phyloP scores from a whole-genome alignment of 192 early-diverging fungal species.

The Jimgerdemannia lactiflua region DNA sequence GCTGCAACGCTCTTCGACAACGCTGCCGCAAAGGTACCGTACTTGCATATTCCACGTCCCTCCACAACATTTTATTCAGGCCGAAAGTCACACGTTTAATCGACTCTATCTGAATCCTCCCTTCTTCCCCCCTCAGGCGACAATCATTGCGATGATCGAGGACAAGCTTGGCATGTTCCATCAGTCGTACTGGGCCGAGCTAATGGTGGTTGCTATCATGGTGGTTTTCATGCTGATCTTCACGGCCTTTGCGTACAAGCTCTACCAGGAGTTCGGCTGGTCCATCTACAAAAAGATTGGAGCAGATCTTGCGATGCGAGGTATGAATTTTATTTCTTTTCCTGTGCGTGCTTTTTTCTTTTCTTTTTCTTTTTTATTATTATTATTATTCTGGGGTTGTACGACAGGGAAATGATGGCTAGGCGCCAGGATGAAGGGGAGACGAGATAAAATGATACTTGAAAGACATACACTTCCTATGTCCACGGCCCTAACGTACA shows the following conservation, averaged over 20 bases:
- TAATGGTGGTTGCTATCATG: constrained; percentile 57
- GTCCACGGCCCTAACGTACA: background rate
- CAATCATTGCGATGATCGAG: constrained; percentile 7
- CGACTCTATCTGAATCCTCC: background rate
- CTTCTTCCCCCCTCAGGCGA: background rate
- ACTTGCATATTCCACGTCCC: background rate
- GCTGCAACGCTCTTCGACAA: constrained; percentile 29
- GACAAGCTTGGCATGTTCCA: constrained; percentile 17
- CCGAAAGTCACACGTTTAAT: background rate
- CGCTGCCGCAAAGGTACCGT: constrained; percentile 3
- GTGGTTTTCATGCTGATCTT: constrained; percentile 44
- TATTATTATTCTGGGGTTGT: constrained; percentile 1
- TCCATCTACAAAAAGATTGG: constrained; percentile 82
- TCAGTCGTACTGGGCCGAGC: constrained; percentile 36
- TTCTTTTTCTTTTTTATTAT: background rate
- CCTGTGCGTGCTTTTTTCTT: constrained; percentile 6
- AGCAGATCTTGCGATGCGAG: constrained; percentile 71
- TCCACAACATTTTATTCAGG: background rate
- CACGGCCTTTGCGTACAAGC: constrained; percentile 50
- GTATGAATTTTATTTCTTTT: constrained; percentile 20
- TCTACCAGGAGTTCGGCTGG: constrained; percentile 85
- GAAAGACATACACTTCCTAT: too few species aligned
- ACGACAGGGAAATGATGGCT: constrained; percentile 1
- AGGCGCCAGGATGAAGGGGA: too few species aligned
- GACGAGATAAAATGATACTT: too few species aligned